These are phyloP conservation scores for Colletotrichum truncatum DNA, from an alignment of 2,329 filamentous ascomycete species.

Conservation along the genomic window DNA sequence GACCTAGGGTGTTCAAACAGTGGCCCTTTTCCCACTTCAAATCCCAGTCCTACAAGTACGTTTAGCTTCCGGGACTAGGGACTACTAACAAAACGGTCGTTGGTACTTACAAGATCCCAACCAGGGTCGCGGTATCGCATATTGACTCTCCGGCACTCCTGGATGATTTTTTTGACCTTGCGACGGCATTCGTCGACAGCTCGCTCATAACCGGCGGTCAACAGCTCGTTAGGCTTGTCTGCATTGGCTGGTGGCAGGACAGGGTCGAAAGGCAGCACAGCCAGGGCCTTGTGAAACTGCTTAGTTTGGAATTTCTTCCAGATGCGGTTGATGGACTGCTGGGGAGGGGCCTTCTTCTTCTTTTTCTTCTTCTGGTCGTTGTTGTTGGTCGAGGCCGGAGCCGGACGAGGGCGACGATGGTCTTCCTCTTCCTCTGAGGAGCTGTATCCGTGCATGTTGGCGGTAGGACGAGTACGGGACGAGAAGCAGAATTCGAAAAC, in stretches of 20 bases:
- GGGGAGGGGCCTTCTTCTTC: conserved; percentile 69
- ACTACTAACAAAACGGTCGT: not conserved
- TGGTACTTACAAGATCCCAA: conserved; percentile 63
- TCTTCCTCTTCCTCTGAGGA: conserved; percentile 61
- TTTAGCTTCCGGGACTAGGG: not conserved
- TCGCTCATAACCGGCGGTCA: conserved; percentile 69
- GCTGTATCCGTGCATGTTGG: conserved; percentile 55
- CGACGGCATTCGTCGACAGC: conserved; percentile 71
- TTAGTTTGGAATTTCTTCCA: conserved; percentile 69
- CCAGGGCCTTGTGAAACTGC: conserved; percentile 72
- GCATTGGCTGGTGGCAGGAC: conserved; percentile 59
- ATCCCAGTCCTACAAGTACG: conserved; percentile 64
- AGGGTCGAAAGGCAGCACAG: conserved; percentile 72
- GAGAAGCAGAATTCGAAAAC: not conserved
- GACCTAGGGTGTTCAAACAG: conserved; percentile 62
- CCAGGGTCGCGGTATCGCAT: conserved; percentile 79
- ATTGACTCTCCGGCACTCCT: conserved; percentile 77
- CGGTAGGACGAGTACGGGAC: not conserved
- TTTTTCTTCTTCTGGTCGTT: conserved; percentile 62
- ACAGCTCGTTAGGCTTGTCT: conserved; percentile 67
- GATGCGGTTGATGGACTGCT: conserved; percentile 72
- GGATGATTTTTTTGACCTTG: conserved; percentile 69
- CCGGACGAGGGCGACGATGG: conserved; percentile 46
- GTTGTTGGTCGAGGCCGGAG: conserved; percentile 43
- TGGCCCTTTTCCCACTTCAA: conserved; percentile 71